Base-by-base conservation (phyloP, 2,329 filamentous ascomycete genomes). In the Botrytis tulipae region DNA sequence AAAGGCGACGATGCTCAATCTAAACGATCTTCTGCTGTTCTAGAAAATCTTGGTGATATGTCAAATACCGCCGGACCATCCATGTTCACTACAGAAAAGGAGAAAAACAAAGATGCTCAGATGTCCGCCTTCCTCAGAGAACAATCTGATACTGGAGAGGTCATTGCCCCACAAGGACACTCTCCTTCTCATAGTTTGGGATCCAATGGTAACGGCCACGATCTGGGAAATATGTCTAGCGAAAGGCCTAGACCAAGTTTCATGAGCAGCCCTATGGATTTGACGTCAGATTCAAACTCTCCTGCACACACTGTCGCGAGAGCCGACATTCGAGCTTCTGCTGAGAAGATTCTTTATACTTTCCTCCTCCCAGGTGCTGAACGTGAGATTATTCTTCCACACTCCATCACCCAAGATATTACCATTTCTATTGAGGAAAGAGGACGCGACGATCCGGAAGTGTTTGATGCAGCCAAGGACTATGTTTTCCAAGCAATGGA, bases 401-500 rank as follows among this genome's bases (percentile, higher is more conserved):
- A 95, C 75, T 90, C 90, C 48, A 97, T 98, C 80, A 92, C 95
- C 0, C 88, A 92, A 72, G 91, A 95, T 37, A 95, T 98, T 74
- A 97, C 94, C 57, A 88, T 91, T 32, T 89, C 93, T 22, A 97
- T 99, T 76, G 96, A 99, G 83, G 92, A 95, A 78, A 91, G 94
- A 76, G 93, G 94, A 63, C 91, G 96, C 78, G 96, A 98, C 79
- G 96, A 99, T 81, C 96, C 96, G 0, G 96, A 99, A 82, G 92
- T 99, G 20, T 99, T 99, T 79, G 96, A 98, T 81, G 91, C 93
- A 32, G 96, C 96, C 72, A 99, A 99, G 85, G 96, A 99, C 84
- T 99, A 98, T 82, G 96, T 98, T 76, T 99, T 98, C 83, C 97
- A 99, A 84, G 97, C 97, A 48, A 99, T 99, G 96, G 97, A 99